Percentiles rank a stretch among this genome's conserved stretches.
Conservation (phyloP, 306 rosid species). For the Cucurbita pepo region DNA sequence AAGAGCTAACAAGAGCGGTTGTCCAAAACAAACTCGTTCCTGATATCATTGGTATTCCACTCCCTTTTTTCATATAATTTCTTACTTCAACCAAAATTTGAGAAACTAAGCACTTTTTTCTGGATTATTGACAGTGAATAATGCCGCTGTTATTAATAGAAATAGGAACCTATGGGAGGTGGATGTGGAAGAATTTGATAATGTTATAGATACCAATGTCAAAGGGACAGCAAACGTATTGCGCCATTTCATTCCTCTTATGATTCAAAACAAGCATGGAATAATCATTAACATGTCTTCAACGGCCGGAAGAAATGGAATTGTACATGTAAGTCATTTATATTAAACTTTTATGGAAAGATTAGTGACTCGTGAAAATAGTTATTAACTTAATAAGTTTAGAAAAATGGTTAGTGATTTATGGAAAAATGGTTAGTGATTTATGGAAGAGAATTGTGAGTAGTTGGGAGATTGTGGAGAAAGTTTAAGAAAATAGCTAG, state of each 20-base stretch:
- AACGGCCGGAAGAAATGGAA: background rate
- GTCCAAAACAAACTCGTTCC: slow-evolving; percentile 38
- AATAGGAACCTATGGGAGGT: background rate
- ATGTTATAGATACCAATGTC: background rate
- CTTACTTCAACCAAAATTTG: no score
- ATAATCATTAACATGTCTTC: background rate
- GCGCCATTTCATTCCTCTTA: background rate
- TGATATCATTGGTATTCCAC: slow-evolving; percentile 30
- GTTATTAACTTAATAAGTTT: no score
- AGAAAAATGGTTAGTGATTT: no score
- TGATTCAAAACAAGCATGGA: background rate
- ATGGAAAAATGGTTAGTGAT: no score
- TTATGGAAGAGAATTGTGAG: no score
- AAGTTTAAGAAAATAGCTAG: no score
- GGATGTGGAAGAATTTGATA: background rate
- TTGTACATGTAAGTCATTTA: background rate
- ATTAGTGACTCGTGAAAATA: no score
- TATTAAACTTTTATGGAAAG: no score
- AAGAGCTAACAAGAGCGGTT: slow-evolving; percentile 33
- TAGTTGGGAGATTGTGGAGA: no score
- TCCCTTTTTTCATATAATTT: no score
- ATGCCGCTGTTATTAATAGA: background rate
- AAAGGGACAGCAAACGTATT: background rate
- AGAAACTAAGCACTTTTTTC: no score
- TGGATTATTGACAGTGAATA: background rate